A percentile compares a stretch with the other conserved stretches of the same genome.
These are phyloP conservation scores for Pythium grandisporangium DNA, from an alignment of 352 stramenopile species.

Conservation along the genomic window DNA sequence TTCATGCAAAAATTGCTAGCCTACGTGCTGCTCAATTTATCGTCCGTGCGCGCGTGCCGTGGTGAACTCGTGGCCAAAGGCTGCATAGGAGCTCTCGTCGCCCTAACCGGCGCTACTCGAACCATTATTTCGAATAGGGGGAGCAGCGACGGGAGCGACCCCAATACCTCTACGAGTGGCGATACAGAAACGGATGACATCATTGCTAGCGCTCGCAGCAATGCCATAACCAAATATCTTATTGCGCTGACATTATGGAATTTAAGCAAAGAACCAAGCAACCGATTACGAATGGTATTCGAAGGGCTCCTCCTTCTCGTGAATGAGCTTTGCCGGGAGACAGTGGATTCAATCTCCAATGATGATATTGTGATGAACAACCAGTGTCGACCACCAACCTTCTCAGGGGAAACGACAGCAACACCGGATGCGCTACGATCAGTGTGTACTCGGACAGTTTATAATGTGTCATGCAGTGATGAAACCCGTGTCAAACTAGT, in stretches of 20 bases:
- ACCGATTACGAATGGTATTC: conserved; percentile 65
- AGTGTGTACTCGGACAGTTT: conserved; percentile 49
- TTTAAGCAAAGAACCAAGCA: conserved; percentile 58
- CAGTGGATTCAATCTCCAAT: too few species aligned
- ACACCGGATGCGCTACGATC: conserved; percentile 16
- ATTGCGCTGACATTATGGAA: conserved; percentile 55
- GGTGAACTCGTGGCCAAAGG: conserved; percentile 70
- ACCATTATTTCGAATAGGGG: conserved; percentile 11
- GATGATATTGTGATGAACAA: too few species aligned
- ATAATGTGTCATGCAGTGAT: conserved; percentile 67
- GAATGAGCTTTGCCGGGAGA: conserved; percentile 32
- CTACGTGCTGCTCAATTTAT: conserved; percentile 70
- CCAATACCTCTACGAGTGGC: too few species aligned
- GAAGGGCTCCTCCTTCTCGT: conserved; percentile 55
- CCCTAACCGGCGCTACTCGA: conserved; percentile 27
- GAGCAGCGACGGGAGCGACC: too few species aligned
- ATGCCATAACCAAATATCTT: conserved; percentile 45
- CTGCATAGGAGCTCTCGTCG: conserved; percentile 38
- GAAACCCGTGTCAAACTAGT: conserved; percentile 58
- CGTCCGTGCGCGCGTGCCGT: conserved; percentile 40
- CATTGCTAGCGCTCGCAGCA: too few species aligned
- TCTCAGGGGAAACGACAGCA: not conserved
- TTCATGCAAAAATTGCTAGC: conserved; percentile 52
- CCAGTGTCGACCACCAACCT: too few species aligned
- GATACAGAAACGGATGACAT: too few species aligned